Conservation (phyloP, 2,329 filamentous ascomycete species). For the Chrysoporthe puriensis region DNA sequence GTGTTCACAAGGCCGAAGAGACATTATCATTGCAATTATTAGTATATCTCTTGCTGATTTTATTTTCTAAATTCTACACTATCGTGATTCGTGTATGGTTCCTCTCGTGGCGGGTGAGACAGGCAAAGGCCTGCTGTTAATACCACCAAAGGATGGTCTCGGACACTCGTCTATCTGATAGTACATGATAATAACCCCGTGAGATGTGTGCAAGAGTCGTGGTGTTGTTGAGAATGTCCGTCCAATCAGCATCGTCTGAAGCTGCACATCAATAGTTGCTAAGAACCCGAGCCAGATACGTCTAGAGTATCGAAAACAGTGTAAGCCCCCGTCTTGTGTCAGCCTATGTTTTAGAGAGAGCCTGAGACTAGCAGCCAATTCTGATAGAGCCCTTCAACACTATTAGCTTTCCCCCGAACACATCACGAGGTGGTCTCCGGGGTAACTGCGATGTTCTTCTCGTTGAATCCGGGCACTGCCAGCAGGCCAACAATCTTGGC, state of each 20-base stretch:
- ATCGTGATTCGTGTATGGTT: background rate
- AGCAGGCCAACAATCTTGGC: conserved; percentile 4
- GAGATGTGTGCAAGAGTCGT: too few species aligned
- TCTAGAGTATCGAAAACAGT: background rate
- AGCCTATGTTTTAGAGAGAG: too few species aligned
- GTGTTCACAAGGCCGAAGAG: background rate
- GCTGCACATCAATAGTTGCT: background rate
- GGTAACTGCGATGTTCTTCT: background rate
- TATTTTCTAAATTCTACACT: background rate
- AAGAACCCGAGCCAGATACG: background rate
- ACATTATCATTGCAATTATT: background rate
- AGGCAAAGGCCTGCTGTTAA: too few species aligned
- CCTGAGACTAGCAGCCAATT: too few species aligned
- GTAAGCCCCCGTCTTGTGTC: too few species aligned
- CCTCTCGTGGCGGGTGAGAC: too few species aligned
- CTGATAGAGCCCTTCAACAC: too few species aligned
- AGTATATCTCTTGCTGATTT: background rate
- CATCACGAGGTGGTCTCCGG: background rate
- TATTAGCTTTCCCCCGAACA: too few species aligned
- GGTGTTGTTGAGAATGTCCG: background rate
- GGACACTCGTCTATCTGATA: too few species aligned
- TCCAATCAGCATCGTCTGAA: background rate
- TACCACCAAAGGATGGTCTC: too few species aligned
- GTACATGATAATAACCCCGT: too few species aligned
- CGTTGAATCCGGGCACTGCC: background rate